A percentile compares a stretch with the other conserved stretches of the same genome.
phyloP scores from a whole-genome alignment of 768 basidiomycete genomes.

The Gloeopeniophorella convolvens region DNA sequence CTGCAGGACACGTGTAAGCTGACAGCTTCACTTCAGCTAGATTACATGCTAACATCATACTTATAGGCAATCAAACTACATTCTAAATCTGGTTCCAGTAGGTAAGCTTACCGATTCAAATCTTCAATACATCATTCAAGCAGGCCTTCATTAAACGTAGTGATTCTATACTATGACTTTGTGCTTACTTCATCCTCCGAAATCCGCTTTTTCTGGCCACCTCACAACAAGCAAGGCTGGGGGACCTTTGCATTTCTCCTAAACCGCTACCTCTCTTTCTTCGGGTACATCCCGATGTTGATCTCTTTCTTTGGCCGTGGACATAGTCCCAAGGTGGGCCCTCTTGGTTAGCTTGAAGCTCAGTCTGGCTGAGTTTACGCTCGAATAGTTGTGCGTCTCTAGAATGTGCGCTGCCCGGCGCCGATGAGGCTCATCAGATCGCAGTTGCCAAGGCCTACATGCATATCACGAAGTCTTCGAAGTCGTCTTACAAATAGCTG shows the following conservation, averaged over 20 bases:
- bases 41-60: too few species aligned
- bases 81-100: background rate
- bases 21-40: too few species aligned
- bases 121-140: background rate
- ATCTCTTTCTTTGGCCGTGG: conserved; percentile 18
- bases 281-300: conserved; percentile 28
- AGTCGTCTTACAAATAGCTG: background rate
- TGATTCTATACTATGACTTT: conserved; percentile 29
- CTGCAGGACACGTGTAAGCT: background rate
- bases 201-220: conserved; percentile 38
- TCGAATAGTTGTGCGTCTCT: too few species aligned
- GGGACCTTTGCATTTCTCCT: conserved; percentile 42
- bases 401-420: background rate
- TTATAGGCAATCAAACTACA: conserved; percentile 5
- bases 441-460: conserved; percentile 3
- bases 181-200: conserved; percentile 31
- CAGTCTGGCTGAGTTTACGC: too few species aligned
- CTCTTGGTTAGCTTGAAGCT: too few species aligned
- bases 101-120: background rate
- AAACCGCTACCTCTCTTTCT: conserved; percentile 43
- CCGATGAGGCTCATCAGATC: background rate
- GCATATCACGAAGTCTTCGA: background rate
- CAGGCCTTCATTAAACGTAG: conserved; percentile 16
- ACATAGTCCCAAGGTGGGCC: too few species aligned
- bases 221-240: conserved; percentile 28